Conservation (phyloP, 2,329 filamentous ascomycete genomes). For the Aspergillus sp. region DNA sequence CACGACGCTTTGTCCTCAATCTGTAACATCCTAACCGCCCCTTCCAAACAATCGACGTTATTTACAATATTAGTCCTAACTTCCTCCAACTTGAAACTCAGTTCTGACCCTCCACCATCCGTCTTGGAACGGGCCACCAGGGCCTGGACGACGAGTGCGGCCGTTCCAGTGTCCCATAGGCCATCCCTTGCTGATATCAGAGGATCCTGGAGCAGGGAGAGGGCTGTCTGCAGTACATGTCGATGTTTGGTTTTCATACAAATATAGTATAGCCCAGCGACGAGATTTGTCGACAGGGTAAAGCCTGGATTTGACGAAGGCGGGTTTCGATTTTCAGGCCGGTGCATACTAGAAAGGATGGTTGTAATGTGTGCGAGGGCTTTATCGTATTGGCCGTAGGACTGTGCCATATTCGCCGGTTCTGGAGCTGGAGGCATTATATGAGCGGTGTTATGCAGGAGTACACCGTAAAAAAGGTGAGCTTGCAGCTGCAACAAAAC, state of each 20-base stretch:
- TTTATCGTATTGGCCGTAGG: neutral
- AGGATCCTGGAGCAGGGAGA: slow-evolving; percentile 11
- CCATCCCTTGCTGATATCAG: slow-evolving; percentile 12
- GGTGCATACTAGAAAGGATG: neutral
- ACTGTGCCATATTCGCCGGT: neutral
- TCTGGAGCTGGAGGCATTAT: neutral
- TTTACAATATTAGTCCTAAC: neutral
- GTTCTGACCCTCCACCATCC: neutral
- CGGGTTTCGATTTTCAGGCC: neutral
- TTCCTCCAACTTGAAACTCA: neutral
- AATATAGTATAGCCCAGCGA: slow-evolving; percentile 17
- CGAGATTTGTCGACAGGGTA: slow-evolving; percentile 16
- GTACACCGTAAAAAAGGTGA: slow-evolving; percentile 8
- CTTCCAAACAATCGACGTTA: neutral
- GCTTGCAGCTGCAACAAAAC: slow-evolving; percentile 7
- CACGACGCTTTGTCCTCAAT: neutral
- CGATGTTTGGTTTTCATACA: slow-evolving; percentile 13
- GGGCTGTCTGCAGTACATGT: slow-evolving; percentile 5
- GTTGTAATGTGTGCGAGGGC: slow-evolving; percentile 1
- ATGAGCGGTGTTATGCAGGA: slow-evolving; percentile 3
- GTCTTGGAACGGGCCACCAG: neutral
- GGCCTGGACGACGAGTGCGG: slow-evolving; percentile 7
- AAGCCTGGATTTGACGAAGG: slow-evolving; percentile 6
- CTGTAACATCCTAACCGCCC: neutral
- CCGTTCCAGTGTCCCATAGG: slow-evolving; percentile 15